phyloP scores from a whole-genome alignment of 2,329 filamentous ascomycete genomes.

The Phyllachora maydis region DNA sequence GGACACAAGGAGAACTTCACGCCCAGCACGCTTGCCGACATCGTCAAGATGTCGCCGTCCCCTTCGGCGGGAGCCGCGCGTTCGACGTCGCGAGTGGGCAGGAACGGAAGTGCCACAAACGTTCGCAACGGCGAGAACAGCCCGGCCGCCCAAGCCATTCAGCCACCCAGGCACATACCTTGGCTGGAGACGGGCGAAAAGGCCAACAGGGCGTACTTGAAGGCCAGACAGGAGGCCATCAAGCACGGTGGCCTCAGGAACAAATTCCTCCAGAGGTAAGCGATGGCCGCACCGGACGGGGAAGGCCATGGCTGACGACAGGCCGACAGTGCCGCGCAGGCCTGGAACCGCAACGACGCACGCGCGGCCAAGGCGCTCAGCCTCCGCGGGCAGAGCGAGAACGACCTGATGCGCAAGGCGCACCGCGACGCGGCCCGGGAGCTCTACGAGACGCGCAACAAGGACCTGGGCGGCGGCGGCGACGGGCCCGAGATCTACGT shows the following conservation, averaged over 20 bases:
- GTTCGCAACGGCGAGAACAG: conserved; percentile 57
- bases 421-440: conserved; percentile 84
- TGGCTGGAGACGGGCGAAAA: conserved; percentile 89
- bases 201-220: conserved; percentile 86
- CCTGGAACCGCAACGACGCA: conserved; percentile 96
- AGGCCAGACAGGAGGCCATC: conserved; percentile 86
- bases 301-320: conserved; percentile 3
- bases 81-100: conserved; percentile 36
- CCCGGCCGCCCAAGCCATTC: conserved; percentile 62
- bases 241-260: conserved; percentile 92
- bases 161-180: conserved; percentile 76
- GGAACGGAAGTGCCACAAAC: conserved; percentile 44
- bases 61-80: conserved; percentile 39
- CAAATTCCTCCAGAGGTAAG: conserved; percentile 85
- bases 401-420: conserved; percentile 90
- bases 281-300: conserved; percentile 1
- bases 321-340: conserved; percentile 61
- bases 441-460: conserved; percentile 86
- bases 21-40: conserved; percentile 71
- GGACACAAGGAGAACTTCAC: conserved; percentile 43
- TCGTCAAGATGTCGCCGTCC: conserved; percentile 87
- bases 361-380: conserved; percentile 89
- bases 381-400: conserved; percentile 86
- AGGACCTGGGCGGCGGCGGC: conserved; percentile 34
- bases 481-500: conserved; percentile 63